Evolutionary conservation across 2,329 filamentous ascomycete genomes (phyloP), one percentile per base, ranked within the genome.

Genomic region (Lizonia empirigonia): DNA sequence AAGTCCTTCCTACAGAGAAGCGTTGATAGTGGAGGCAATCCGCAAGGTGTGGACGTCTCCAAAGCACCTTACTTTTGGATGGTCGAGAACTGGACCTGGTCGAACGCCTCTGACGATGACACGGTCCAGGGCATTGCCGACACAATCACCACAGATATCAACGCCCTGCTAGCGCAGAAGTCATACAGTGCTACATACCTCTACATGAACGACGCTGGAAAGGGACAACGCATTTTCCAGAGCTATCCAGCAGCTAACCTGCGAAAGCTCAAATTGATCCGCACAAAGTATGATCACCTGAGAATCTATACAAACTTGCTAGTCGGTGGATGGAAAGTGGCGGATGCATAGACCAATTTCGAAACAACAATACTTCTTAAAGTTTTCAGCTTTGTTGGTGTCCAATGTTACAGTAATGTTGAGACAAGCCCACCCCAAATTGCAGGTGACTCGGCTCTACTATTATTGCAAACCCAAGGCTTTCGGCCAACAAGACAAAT

Each of bases 191-290:
- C 47, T 4, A 22, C 49, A 1, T 62, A 56, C 7, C 30, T 60
- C 1, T 66, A 62, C 29, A 56, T 64, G 45, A 65, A 66, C 24
- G 59, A 73, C 42, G 59, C 60, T 3, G 63, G 68, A n/a, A 56
- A 58, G 32, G 57, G 62, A 13, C 65, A 66, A 42, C 58, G 56
- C 1, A 49, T 68, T 5, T 68, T 68, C 18, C 47, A 58, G 7
- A 60, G 61, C 27, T 74, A 71, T 39, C 65, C 63, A 15, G 61
- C 59, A n/a, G 50, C 51, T 3, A 72, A 71, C 49, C 30, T 72
- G 20, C 42, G 55, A 40, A 59, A 50, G 34, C 33, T 74, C 42
- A 56, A 69, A 44, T 16, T 41, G 32, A 61, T 73, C 35, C 68
- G 70, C 33, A 41, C 49, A 2, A 63, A 65, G 49, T 72, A 71